These are phyloP conservation scores for Tuctoria greenei DNA, from an alignment of 176 grass and related monocot species.

Conservation along the genomic window DNA sequence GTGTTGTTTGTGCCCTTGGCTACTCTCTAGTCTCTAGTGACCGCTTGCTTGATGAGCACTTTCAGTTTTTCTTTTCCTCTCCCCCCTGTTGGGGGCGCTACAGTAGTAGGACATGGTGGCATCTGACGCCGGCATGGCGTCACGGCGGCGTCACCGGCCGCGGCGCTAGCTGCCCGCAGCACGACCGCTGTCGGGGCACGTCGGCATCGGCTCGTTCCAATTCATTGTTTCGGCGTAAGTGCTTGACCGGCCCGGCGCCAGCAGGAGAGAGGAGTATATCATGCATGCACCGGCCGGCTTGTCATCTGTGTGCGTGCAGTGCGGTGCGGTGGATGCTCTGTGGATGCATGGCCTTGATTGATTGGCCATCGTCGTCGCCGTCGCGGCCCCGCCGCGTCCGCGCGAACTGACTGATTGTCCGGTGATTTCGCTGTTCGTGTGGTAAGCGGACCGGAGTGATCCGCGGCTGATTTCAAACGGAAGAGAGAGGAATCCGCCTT, in stretches of 20 bases:
- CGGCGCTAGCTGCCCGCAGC: too few species aligned
- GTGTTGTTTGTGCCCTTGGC: neutral
- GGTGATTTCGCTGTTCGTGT: neutral
- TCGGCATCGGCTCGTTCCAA: constrained; percentile 20
- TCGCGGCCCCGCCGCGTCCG: neutral
- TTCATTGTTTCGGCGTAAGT: constrained; percentile 37
- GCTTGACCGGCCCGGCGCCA: constrained; percentile 37
- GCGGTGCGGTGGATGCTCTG: neutral
- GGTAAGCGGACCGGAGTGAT: neutral
- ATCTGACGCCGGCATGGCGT: constrained; percentile 17
- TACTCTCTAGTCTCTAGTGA: too few species aligned
- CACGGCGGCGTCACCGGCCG: constrained; percentile 18
- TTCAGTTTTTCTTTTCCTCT: neutral
- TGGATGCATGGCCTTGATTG: constrained; percentile 4
- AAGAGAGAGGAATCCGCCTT: too few species aligned
- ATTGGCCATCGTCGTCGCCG: neutral
- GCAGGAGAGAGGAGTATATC: neutral
- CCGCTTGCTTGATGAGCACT: constrained; percentile 2
- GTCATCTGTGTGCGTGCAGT: neutral
- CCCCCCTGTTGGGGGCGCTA: too few species aligned
- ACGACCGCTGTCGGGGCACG: constrained; percentile 36
- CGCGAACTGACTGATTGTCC: constrained; percentile 23
- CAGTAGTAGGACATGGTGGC: neutral
- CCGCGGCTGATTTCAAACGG: too few species aligned
- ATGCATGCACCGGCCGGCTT: neutral